These are phyloP conservation scores for Firmiana major DNA, from an alignment of 345 rosid genomes.

Conservation along the genomic window DNA sequence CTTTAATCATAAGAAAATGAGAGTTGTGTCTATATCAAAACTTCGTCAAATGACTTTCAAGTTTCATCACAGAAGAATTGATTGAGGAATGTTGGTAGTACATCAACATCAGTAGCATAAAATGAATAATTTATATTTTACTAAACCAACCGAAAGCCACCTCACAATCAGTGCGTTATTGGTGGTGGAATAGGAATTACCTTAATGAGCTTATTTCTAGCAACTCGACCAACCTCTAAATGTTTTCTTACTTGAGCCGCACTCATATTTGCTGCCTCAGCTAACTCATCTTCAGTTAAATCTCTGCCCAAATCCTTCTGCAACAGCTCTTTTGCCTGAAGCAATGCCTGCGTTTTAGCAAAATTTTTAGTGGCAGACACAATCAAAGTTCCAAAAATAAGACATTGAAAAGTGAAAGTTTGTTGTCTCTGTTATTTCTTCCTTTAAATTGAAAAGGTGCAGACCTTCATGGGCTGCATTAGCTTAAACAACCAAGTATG, in stretches of 20 bases:
- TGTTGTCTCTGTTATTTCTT: not conserved
- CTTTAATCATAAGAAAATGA: not conserved
- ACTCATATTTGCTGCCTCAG: conserved; percentile 44
- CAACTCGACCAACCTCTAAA: conserved; percentile 69
- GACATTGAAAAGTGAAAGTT: not conserved
- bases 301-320: conserved; percentile 48
- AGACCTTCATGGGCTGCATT: conserved; percentile 95
- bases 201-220: conserved; percentile 89
- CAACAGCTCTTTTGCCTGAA: conserved; percentile 55
- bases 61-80: not conserved
- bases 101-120: not conserved
- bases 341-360: conserved; percentile 42
- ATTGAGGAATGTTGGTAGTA: not conserved
- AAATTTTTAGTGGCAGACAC: conserved; percentile 21
- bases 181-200: conserved; percentile 27
- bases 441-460: not conserved
- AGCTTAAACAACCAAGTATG: conserved; percentile 87
- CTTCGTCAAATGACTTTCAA: not conserved
- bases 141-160: not conserved
- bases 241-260: conserved; percentile 47
- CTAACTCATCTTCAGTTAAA: conserved; percentile 64
- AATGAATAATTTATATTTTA: not conserved
- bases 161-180: not conserved
- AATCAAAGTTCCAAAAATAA: not conserved
- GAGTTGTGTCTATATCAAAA: not conserved